These are phyloP conservation scores for Globisporangium uncinulatum DNA, from an alignment of 352 stramenopile genomes.

Conservation along the genomic window DNA sequence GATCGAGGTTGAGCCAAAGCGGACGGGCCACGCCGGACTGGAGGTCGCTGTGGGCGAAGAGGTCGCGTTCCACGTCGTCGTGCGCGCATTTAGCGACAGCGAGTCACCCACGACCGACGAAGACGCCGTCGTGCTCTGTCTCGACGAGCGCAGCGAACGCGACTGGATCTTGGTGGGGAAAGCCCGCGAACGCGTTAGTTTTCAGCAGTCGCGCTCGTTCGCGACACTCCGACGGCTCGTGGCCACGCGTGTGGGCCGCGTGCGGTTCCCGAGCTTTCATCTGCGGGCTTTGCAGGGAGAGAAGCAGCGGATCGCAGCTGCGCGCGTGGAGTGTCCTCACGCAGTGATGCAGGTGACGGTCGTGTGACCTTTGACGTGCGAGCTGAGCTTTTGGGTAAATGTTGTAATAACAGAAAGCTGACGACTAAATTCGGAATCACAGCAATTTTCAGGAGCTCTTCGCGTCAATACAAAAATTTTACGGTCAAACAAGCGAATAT, in stretches of 20 bases:
- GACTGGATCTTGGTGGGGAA: constrained; percentile 73
- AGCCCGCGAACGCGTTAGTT: constrained; percentile 36
- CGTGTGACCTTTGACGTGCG: not conserved
- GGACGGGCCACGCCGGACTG: not conserved
- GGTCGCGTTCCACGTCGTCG: constrained; percentile 38
- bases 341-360: constrained; percentile 30
- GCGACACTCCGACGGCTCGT: constrained; percentile 42
- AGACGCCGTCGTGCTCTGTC: constrained; percentile 28
- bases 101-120: constrained; percentile 1
- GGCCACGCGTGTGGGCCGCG: constrained; percentile 31
- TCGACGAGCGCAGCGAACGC: constrained; percentile 40
- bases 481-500: no score
- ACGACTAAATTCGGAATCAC: no score
- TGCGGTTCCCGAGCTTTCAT: constrained; percentile 51
- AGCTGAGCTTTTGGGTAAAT: not conserved
- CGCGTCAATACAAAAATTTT: no score
- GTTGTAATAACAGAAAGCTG: not conserved
- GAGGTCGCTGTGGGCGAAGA: constrained; percentile 30
- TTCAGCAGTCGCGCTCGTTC: constrained; percentile 11
- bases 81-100: constrained; percentile 20
- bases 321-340: constrained; percentile 36
- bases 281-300: constrained; percentile 15
- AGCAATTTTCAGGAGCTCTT: no score
- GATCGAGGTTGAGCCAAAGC: constrained; percentile 32
- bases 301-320: constrained; percentile 6